Evolutionary conservation across 495 filamentous ascomycete genomes (phyloP).

Genomic region (Paragyromitra xinjiangensis): DNA sequence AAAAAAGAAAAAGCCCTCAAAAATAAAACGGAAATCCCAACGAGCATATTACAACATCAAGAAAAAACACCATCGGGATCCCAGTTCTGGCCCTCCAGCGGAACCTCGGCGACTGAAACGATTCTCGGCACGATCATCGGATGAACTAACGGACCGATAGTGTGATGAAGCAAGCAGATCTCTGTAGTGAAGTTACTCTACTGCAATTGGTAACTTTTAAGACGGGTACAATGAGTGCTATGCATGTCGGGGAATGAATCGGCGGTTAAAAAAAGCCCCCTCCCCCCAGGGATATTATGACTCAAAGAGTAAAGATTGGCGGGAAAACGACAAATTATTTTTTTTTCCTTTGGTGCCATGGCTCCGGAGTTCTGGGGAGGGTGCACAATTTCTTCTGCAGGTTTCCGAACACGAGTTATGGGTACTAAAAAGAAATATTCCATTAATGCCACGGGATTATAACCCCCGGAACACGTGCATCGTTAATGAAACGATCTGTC

Average conservation of each 20-base stretch:
- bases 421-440: constrained; percentile 13
- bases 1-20: too few species aligned
- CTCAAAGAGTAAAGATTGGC: constrained; percentile 21
- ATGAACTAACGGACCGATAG: constrained; percentile 12
- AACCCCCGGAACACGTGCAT: constrained; percentile 13
- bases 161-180: constrained; percentile 8
- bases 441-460: constrained; percentile 19
- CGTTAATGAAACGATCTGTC: constrained; percentile 4
- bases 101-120: not conserved
- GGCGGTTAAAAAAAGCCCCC: constrained; percentile 24
- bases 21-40: not conserved
- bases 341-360: constrained; percentile 21
- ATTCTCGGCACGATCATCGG: constrained; percentile 1
- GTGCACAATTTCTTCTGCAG: constrained; percentile 10
- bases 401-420: constrained; percentile 37
- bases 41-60: not conserved
- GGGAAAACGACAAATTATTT: constrained; percentile 13
- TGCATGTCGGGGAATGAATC: not conserved
- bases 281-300: constrained; percentile 12
- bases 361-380: constrained; percentile 8
- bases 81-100: not conserved
- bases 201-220: not conserved
- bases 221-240: constrained; percentile 5
- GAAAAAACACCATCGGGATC: not conserved
- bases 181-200: not conserved